Percentiles rank a stretch among this genome's conserved stretches.
phyloP scores from a whole-genome alignment of 768 basidiomycete genomes.

The Multifurca ochricompacta region DNA sequence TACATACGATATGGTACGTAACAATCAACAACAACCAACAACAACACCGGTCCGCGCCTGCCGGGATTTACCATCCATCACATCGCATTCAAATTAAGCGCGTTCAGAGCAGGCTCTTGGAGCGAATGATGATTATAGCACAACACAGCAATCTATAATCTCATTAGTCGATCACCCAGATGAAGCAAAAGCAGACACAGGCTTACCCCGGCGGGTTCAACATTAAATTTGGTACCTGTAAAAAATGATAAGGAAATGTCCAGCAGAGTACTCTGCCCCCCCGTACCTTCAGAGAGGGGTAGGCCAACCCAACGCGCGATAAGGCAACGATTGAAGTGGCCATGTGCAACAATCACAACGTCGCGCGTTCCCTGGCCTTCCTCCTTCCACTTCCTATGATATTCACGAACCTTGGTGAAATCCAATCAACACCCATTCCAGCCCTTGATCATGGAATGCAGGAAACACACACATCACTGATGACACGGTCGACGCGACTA shows the following conservation, averaged over 20 bases:
- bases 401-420: conserved; percentile 53
- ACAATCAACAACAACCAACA: no score
- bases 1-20: no score
- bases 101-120: conserved; percentile 69
- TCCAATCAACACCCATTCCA: not conserved
- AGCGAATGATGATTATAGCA: conserved; percentile 79
- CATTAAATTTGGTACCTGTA: conserved; percentile 14
- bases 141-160: conserved; percentile 58
- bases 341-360: conserved; percentile 86
- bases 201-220: conserved; percentile 20
- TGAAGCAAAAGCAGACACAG: conserved; percentile 4
- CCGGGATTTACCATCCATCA: not conserved
- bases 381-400: conserved; percentile 64
- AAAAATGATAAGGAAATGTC: conserved; percentile 6
- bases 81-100: conserved; percentile 47
- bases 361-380: conserved; percentile 62
- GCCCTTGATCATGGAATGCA: not conserved
- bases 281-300: conserved; percentile 48
- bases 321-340: conserved; percentile 69
- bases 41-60: not conserved
- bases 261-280: not conserved
- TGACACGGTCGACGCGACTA: conserved; percentile 66
- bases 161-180: not conserved
- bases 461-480: conserved; percentile 48
- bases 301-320: conserved; percentile 79